phyloP scores from a whole-genome alignment of 140 eudicot genomes.

The Artemisia princeps region DNA sequence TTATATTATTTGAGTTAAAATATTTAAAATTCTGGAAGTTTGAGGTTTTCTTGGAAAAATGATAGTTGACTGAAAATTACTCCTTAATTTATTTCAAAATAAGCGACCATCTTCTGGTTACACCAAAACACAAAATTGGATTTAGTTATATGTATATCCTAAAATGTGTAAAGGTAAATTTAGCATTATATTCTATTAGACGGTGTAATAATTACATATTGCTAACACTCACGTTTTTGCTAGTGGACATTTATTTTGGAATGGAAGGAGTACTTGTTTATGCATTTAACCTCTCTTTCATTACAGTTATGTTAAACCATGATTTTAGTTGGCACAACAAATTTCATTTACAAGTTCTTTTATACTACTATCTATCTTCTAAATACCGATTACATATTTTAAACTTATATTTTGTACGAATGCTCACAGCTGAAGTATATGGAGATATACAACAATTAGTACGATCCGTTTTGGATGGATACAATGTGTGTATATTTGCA shows the following conservation, averaged over 20 bases:
- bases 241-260: too few relatives aligned
- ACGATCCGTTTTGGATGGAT: constrained; percentile 83
- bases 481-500: constrained; percentile 91
- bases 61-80: not conserved
- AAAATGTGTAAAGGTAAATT: too few relatives aligned
- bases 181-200: too few relatives aligned
- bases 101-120: too few relatives aligned
- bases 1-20: too few relatives aligned
- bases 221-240: too few relatives aligned
- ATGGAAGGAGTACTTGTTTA: not conserved
- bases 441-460: constrained; percentile 71
- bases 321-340: not conserved
- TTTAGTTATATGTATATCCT: too few relatives aligned
- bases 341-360: not conserved
- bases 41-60: not conserved
- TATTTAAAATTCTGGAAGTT: not conserved
- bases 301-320: not conserved
- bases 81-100: too few relatives aligned
- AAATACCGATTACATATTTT: not conserved
- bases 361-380: not conserved
- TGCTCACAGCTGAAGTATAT: constrained; percentile 63
- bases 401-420: not conserved
- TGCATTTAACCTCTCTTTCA: not conserved
- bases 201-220: too few relatives aligned
- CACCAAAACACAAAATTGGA: too few relatives aligned